These are phyloP conservation scores for Osmanthus fragrans DNA, from an alignment of 257 asterid genomes.

Conservation along the genomic window DNA sequence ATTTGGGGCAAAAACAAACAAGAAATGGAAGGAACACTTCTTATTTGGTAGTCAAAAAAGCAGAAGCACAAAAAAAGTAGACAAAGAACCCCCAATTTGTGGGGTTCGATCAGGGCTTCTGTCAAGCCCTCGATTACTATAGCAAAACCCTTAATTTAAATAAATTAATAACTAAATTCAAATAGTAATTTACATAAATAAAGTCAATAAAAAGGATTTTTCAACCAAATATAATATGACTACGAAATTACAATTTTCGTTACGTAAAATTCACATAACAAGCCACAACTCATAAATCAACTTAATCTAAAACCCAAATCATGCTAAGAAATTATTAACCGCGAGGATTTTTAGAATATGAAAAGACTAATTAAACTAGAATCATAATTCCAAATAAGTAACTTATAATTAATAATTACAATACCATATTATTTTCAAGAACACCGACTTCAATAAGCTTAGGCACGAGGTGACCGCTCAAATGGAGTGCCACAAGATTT, in stretches of 20 bases:
- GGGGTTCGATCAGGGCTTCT: no score
- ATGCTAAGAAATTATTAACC: conserved; percentile 14
- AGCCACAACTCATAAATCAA: conserved; percentile 14
- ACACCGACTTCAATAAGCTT: conserved; percentile 86
- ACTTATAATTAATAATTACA: conserved; percentile 32
- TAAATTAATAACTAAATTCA: neutral
- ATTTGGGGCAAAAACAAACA: neutral
- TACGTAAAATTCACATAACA: conserved; percentile 17
- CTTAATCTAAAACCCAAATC: conserved; percentile 21
- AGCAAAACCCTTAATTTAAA: no score
- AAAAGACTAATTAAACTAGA: neutral
- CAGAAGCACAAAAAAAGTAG: conserved; percentile 43
- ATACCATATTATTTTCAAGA: conserved; percentile 38
- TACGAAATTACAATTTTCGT: neutral
- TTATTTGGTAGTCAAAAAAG: conserved; percentile 35
- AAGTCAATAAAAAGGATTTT: neutral
- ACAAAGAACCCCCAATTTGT: no score
- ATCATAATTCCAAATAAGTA: neutral
- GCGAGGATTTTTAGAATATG: neutral
- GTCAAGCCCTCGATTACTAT: no score
- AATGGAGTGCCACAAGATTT: conserved; percentile 74
- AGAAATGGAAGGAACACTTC: neutral
- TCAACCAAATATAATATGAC: neutral
- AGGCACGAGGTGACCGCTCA: conserved; percentile 83
- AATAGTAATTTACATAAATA: neutral